phyloP scores from a whole-genome alignment of 2,329 filamentous ascomycete species.

The Aureobasidium musti region DNA sequence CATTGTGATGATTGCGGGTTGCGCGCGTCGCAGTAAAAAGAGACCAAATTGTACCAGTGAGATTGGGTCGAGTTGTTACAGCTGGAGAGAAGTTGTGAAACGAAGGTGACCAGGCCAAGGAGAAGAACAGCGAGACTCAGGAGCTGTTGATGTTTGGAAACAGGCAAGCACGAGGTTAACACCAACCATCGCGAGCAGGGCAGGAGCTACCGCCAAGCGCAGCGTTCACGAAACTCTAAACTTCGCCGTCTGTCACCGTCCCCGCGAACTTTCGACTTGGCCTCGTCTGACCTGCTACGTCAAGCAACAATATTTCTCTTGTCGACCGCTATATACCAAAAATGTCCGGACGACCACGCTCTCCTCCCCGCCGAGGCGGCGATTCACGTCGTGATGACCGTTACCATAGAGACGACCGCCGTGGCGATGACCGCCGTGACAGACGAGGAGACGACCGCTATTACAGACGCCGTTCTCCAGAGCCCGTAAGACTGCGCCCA shows the following conservation, averaged over 20 bases:
- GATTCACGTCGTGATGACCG: constrained; percentile 32
- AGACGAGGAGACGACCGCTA: constrained; percentile 28
- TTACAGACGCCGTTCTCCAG: constrained; percentile 58
- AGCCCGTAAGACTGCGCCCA: constrained; percentile 39
- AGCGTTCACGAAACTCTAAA: constrained; percentile 9
- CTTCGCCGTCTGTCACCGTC: not conserved
- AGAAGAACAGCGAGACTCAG: not conserved
- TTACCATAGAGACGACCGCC: constrained; percentile 34
- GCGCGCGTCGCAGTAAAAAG: not conserved
- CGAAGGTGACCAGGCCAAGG: not conserved
- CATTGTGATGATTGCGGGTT: constrained; percentile 23
- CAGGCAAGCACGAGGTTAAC: constrained; percentile 20
- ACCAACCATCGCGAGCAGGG: not conserved
- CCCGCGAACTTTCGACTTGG: not conserved
- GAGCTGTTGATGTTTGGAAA: not conserved
- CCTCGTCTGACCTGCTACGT: too few relatives aligned
- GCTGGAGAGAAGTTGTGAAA: not conserved
- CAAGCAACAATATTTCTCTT: not conserved
- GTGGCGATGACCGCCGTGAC: constrained; percentile 31
- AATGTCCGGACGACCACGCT: constrained; percentile 29
- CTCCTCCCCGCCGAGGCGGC: constrained; percentile 27
- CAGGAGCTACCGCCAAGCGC: constrained; percentile 6
- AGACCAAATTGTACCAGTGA: not conserved
- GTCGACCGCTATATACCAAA: not conserved
- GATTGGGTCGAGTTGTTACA: not conserved